phyloP scores from a whole-genome alignment of 352 stramenopile genomes.

The Globisporangium megalacanthum region DNA sequence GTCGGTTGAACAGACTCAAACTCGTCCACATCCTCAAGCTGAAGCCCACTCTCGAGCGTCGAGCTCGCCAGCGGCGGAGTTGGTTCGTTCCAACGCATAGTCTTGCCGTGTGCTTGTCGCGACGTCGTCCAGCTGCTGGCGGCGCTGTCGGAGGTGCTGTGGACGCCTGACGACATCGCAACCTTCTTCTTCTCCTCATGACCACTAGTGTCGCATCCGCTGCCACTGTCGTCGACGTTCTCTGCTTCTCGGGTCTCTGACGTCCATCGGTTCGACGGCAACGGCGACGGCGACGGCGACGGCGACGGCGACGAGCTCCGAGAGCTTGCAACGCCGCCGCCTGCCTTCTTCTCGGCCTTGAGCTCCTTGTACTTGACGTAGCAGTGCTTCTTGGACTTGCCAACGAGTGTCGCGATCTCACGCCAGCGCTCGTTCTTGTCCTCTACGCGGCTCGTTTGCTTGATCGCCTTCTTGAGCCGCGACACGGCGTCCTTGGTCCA shows the following conservation, averaged over 20 bases:
- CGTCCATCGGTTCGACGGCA: constrained; percentile 11
- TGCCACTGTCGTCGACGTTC: background rate
- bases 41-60: constrained; percentile 5
- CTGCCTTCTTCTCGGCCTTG: constrained; percentile 43
- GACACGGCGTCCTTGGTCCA: constrained; percentile 60
- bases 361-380: constrained; percentile 85
- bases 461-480: constrained; percentile 65
- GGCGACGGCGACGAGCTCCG: constrained; percentile 16
- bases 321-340: background rate
- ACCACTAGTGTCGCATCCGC: constrained; percentile 5
- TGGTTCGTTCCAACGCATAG: background rate
- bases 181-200: background rate
- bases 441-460: constrained; percentile 46
- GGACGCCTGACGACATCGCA: constrained; percentile 21
- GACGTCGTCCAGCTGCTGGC: no score
- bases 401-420: constrained; percentile 50
- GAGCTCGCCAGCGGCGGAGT: background rate
- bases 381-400: constrained; percentile 76
- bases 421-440: constrained; percentile 78
- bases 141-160: no score
- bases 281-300: constrained; percentile 4
- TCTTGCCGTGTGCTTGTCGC: background rate
- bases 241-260: constrained; percentile 8
- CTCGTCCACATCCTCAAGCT: constrained; percentile 19
- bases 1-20: constrained; percentile 3